Evolutionary conservation across 306 rosid species (phyloP), one percentile per base, ranked within the genome.

Genomic region (Amphicarpaea edgeworthii): DNA sequence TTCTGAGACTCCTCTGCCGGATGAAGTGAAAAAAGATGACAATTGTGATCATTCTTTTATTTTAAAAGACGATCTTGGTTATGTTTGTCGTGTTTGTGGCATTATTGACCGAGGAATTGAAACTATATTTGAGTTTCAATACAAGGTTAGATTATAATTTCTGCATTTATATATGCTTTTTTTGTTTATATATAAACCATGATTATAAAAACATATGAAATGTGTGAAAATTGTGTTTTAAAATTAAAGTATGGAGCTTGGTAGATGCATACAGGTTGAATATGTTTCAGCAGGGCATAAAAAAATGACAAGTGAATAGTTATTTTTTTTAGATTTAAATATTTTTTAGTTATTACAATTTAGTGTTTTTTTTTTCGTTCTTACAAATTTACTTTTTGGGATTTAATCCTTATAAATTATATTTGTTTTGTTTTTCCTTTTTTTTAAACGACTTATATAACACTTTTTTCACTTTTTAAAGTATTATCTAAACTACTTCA

Each of bases 51-150:
- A 95, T 81, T 90, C 96, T 81, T 95, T 81, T 71, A 83, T 95
- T 81, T 84, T 95, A 53, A 95, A 90, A 84, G 99, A 95, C 38
- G 99, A 95, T 78, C 71, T 92, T 78, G 99, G 99, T 47, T 87
- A 87, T 76, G 99, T 92, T 78, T 95, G 97, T 46, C 97, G 97
- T 0, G 82, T 92, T 65, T 95, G 99, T 77, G 97, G 99, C 72
- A 79, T 90, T 54, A 87, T 95, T 49, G 92, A 78, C 79, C 85
- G 78, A 77, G 84, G 85, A 46, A 95, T 95, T 46, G 99, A 95
- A 69, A 88, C 88, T 37, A 89, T 95, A 58, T 90, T 92, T 78
- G 99, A 95, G 92, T 95, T 88, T 72, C 97, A 89, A 78, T 95
- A 87, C 80, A 77, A 64, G 87, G 88, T 84, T 73, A 68, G 83